Percentiles rank a stretch among this genome's conserved stretches.
Evolutionary conservation across 768 basidiomycete genomes (phyloP).

Genomic region (Harrya chromipes): DNA sequence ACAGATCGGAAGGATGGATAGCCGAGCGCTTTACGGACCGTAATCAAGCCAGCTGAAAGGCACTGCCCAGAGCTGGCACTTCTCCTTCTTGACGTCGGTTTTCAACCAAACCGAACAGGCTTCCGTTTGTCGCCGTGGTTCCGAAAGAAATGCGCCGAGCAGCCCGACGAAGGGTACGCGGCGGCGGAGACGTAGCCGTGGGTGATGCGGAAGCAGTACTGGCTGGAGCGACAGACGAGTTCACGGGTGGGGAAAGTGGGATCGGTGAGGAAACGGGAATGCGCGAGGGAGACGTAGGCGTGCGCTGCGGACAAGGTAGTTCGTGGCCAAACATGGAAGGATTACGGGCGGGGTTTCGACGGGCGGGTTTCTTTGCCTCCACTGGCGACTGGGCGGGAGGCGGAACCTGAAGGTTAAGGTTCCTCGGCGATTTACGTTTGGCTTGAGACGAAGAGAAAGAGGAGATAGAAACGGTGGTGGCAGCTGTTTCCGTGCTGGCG

Average conservation of each 20-base stretch:
- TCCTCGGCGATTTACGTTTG: conserved; percentile 24
- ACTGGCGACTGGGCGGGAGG: conserved; percentile 13
- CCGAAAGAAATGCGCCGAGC: conserved; percentile 69
- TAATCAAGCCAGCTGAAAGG: conserved; percentile 60
- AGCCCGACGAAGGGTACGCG: conserved; percentile 31
- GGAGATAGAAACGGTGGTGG: conserved; percentile 24
- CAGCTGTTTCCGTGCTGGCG: conserved; percentile 29
- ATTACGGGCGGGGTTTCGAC: conserved; percentile 51
- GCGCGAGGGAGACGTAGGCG: conserved; percentile 30
- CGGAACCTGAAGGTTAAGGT: conserved; percentile 17
- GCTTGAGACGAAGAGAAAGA: conserved; percentile 17
- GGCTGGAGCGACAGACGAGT: conserved; percentile 5
- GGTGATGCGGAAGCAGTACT: conserved; percentile 14
- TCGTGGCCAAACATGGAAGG: conserved; percentile 68
- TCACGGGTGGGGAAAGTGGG: conserved; percentile 17
- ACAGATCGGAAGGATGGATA: conserved; percentile 1
- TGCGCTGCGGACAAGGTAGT: conserved; percentile 46
- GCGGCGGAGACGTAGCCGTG: conserved; percentile 18
- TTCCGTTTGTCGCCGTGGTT: conserved; percentile 35
- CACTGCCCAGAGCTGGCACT: conserved; percentile 56
- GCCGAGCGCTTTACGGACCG: not conserved
- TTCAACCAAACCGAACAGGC: conserved; percentile 37
- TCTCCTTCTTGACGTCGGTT: conserved; percentile 28
- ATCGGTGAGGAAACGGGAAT: conserved; percentile 30
- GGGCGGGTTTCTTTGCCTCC: conserved; percentile 30